A percentile compares a stretch with the other conserved stretches of the same genome.
These are phyloP conservation scores for Phialophora expanda DNA, from an alignment of 2,329 filamentous ascomycete species.

Conservation along the genomic window DNA sequence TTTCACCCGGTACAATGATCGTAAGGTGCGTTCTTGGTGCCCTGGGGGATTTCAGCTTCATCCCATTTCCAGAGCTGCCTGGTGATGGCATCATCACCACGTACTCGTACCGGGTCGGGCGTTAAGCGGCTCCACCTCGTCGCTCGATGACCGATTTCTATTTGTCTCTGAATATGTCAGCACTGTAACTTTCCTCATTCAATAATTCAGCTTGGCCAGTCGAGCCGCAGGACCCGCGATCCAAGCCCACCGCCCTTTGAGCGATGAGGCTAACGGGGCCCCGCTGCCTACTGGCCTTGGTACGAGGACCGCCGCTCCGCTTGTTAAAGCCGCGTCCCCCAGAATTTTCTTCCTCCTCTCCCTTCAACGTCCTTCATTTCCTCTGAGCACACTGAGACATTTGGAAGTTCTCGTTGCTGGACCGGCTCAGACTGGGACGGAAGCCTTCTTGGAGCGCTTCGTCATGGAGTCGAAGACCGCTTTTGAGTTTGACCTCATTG, in stretches of 20 bases:
- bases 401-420: background rate
- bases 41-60: background rate
- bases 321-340: background rate
- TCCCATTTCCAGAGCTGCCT: background rate
- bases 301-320: background rate
- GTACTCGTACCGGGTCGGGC: background rate
- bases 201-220: background rate
- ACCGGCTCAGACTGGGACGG: background rate
- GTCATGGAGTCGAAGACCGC: slow-evolving; percentile 6
- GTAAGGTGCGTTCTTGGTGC: background rate
- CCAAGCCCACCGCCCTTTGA: slow-evolving; percentile 18
- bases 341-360: background rate
- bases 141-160: slow-evolving; percentile 11
- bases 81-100: slow-evolving; percentile 3
- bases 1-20: slow-evolving; percentile 47
- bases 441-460: background rate
- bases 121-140: slow-evolving; percentile 7
- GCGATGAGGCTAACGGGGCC: background rate
- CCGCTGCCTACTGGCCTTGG: background rate
- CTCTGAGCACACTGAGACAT: background rate
- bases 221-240: background rate
- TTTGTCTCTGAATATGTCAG: slow-evolving; percentile 17
- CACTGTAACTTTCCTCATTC: background rate
- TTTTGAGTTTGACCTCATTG: slow-evolving; percentile 23
- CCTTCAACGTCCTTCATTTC: background rate